These are phyloP conservation scores for Euphorbia pulcherrima DNA, from an alignment of 345 rosid species.

Conservation along the genomic window DNA sequence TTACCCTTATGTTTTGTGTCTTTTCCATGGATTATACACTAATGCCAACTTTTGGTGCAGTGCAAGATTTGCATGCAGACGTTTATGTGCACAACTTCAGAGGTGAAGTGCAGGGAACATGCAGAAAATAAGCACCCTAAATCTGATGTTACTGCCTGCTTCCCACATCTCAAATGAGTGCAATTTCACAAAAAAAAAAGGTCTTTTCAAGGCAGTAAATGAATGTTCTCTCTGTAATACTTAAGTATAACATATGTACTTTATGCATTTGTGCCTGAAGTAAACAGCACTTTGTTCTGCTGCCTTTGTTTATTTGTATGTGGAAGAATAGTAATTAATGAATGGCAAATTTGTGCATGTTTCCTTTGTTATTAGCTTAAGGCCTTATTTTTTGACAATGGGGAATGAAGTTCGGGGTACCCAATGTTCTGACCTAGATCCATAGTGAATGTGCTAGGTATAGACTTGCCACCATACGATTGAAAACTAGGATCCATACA, in stretches of 20 bases:
- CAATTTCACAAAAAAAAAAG: neutral
- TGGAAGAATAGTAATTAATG: neutral
- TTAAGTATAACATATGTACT: neutral
- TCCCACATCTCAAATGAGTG: constrained; percentile 24
- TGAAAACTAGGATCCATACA: too few species aligned
- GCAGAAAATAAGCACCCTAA: constrained; percentile 25
- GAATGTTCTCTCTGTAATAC: neutral
- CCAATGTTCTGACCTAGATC: neutral
- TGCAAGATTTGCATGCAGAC: constrained; percentile 31
- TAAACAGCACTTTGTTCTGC: neutral
- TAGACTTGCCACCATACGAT: too few species aligned
- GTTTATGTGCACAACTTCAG: constrained; percentile 28
- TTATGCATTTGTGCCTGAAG: neutral
- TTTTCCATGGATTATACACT: neutral
- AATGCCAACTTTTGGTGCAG: constrained; percentile 17
- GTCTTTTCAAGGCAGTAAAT: neutral
- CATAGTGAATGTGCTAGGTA: too few species aligned
- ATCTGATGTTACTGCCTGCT: constrained; percentile 18
- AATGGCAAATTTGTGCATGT: neutral
- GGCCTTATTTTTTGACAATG: neutral
- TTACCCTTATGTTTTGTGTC: neutral
- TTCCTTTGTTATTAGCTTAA: neutral
- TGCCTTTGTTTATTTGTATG: neutral
- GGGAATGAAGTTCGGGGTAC: too few species aligned
- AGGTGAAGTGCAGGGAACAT: constrained; percentile 30